Evolutionary conservation across 495 filamentous ascomycete genomes (phyloP).

Genomic region (Ramalina intermedia): DNA sequence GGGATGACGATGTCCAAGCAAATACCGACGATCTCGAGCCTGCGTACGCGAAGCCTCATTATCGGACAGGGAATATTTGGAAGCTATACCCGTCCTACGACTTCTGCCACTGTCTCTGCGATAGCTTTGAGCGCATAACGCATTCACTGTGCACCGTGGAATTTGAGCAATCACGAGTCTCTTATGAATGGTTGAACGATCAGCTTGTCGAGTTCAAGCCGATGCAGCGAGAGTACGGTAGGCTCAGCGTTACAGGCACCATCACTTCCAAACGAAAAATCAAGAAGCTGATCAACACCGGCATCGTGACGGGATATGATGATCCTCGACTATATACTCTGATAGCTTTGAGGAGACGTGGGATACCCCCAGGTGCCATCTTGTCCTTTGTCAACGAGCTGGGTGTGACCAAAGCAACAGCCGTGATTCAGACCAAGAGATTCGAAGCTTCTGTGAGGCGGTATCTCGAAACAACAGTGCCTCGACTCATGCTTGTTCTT

Average conservation of each 20-base stretch:
- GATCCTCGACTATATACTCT: conserved; percentile 82
- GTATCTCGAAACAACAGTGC: conserved; percentile 73
- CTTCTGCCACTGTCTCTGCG: conserved; percentile 79
- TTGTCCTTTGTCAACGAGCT: conserved; percentile 78
- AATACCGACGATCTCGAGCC: conserved; percentile 13
- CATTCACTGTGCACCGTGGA: conserved; percentile 85
- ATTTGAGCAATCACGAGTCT: conserved; percentile 58
- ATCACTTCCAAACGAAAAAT: conserved; percentile 77
- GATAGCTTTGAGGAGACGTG: conserved; percentile 68
- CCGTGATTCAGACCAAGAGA: conserved; percentile 54
- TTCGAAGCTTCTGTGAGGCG: conserved; percentile 69
- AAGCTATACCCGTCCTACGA: conserved; percentile 85
- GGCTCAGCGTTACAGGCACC: conserved; percentile 67
- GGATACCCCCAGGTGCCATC: conserved; percentile 76
- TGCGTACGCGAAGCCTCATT: conserved; percentile 36
- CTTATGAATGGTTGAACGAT: conserved; percentile 80
- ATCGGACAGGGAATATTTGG: conserved; percentile 61
- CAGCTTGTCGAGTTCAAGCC: conserved; percentile 64
- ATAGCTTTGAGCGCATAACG: conserved; percentile 76
- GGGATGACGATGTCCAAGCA: conserved; percentile 2
- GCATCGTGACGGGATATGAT: conserved; percentile 70
- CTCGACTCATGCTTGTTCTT: conserved; percentile 67
- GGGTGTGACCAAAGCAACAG: conserved; percentile 64
- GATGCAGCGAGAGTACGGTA: conserved; percentile 73
- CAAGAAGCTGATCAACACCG: conserved; percentile 55